A percentile compares a stretch with the other conserved stretches of the same genome.
These are phyloP conservation scores for Zostera marina DNA, from an alignment of 116 monocot genomes.

Conservation along the genomic window DNA sequence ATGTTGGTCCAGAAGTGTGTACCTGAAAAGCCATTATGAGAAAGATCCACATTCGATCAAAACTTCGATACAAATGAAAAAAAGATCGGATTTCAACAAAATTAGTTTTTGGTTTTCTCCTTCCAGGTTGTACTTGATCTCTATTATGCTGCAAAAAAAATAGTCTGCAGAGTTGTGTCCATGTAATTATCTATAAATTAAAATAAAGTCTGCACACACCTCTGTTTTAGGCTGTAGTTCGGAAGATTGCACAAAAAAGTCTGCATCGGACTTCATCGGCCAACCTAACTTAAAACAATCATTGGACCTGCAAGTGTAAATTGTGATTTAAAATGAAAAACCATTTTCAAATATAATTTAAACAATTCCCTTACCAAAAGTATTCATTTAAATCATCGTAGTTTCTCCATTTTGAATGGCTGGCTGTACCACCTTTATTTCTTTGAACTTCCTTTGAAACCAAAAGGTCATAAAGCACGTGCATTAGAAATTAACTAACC, in stretches of 20 bases:
- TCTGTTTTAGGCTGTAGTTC: conserved; percentile 2
- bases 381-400: conserved; percentile 99
- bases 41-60: conserved; percentile 98
- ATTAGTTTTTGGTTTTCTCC: conserved; percentile 75
- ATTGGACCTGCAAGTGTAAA: conserved; percentile 50
- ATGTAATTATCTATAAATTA: too few relatives aligned
- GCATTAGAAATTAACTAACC: background rate
- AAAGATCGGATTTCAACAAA: conserved; percentile 97
- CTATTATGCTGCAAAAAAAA: conserved; percentile 13
- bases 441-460: conserved; percentile 61
- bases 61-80: conserved; percentile 85
- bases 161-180: background rate
- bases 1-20: background rate
- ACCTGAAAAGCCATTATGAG: conserved; percentile 91
- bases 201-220: background rate
- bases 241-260: conserved; percentile 47
- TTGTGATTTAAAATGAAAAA: background rate
- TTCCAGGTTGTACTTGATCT: conserved; percentile 25
- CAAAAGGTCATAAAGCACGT: conserved; percentile 8
- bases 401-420: conserved; percentile 97
- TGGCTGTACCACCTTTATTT: conserved; percentile 57
- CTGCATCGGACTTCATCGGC: conserved; percentile 46
- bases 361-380: conserved; percentile 43
- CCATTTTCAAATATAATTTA: background rate
- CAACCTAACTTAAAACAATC: conserved; percentile 69